Base-by-base conservation (phyloP, 208 protist species). In the Vickermania spadyakhi region DNA sequence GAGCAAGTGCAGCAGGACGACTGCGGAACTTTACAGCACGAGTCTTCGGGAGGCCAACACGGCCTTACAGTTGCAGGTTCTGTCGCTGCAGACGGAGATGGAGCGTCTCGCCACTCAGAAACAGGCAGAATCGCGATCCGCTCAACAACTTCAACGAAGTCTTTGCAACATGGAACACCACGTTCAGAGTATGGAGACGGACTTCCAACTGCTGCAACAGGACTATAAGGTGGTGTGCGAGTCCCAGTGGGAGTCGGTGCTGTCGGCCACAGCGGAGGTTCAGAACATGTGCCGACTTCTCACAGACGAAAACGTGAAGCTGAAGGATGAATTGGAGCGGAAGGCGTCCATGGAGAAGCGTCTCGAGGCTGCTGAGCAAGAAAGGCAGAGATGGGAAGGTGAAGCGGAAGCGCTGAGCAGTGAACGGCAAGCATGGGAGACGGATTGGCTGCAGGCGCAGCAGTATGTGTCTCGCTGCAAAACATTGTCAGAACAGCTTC, bases 191-290 rank as follows among this genome's bases (percentile, higher is more conserved):
- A 7, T 45, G 11, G 36, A 45, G 36, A 45, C 7, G 36, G 36
- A 45, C 36, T n/a, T 28, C 42, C 21, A 28, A 51, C 18, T 57
- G 57, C 60, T 75, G 52, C 63, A 62, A 27, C 49, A n/a, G 7
- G 68, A 75, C 31, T 42, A 60, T 0, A 0, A 62, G 22, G 31
- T 51, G 11, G 31, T 58, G 36, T 45, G 7, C 28, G 68, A 63
- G 3, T 70, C 56, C 18, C 61, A 76, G 59, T 62, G 68, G 30
- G 67, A 72, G 28, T 58, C 41, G 0, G 70, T 74, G 13, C 29
- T 56, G 2, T 52, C 56, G 14, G 54, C 49, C 2, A 50, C 52
- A 23, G 58, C 64, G 25, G 71, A 78, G 45, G 51, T 84, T 7
- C 70, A 53, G n/a, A 25, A 68, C 1, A 62, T 74, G 18, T 56